phyloP scores from a whole-genome alignment of 306 rosid genomes.

The Inga leiocalycina region DNA sequence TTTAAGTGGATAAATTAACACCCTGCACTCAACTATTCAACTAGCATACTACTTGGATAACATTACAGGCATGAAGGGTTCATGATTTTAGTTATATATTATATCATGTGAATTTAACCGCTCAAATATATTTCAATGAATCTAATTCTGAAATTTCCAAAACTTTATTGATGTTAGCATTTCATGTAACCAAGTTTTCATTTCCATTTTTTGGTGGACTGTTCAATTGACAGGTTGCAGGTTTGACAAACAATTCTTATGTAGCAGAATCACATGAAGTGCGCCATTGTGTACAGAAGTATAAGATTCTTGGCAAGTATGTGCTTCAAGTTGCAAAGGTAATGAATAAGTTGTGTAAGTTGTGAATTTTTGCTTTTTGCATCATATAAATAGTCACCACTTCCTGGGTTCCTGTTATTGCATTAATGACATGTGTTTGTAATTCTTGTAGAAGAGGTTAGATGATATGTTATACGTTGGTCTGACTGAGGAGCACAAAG shows the following conservation, averaged over 20 bases:
- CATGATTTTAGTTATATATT: constrained; percentile 20
- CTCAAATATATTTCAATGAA: constrained; percentile 18
- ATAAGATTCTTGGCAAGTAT: constrained; percentile 71
- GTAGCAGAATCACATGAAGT: constrained; percentile 75
- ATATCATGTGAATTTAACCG: constrained; percentile 14
- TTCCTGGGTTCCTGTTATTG: constrained; percentile 37
- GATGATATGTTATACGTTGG: constrained; percentile 94
- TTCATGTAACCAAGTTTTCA: constrained; percentile 18
- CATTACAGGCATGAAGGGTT: constrained; percentile 1
- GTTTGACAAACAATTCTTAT: constrained; percentile 95
- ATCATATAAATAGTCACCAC: constrained; percentile 33
- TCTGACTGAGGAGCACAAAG: constrained; percentile 96
- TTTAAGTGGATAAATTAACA: background rate
- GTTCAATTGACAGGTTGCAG: constrained; percentile 74
- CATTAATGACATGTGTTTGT: constrained; percentile 34
- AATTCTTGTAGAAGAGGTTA: constrained; percentile 83
- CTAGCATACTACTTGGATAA: constrained; percentile 10
- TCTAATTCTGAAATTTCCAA: constrained; percentile 18
- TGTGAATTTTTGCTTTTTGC: constrained; percentile 30
- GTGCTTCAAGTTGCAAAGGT: constrained; percentile 96
- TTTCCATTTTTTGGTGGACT: constrained; percentile 34
- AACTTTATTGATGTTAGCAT: constrained; percentile 22
- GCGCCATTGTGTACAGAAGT: constrained; percentile 86
- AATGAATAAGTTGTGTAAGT: constrained; percentile 29
- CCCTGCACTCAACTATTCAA: background rate